phyloP scores from a whole-genome alignment of 140 eudicot species.

The Anethum foeniculum region DNA sequence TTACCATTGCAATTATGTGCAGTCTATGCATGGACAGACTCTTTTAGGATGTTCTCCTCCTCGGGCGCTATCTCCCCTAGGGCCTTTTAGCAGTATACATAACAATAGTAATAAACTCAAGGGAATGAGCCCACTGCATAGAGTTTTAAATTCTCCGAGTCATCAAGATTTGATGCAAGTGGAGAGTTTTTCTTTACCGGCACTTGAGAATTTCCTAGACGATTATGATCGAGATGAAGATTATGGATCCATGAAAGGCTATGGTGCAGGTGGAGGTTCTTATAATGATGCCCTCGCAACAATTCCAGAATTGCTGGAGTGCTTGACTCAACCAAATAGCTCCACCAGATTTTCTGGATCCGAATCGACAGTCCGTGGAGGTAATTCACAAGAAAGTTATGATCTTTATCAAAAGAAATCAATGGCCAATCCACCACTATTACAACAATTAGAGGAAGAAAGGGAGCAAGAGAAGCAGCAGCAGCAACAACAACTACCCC shows the following conservation, averaged over 20 bases:
- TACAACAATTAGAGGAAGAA: constrained; percentile 57
- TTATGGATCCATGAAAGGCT: neutral
- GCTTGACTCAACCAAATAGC: constrained; percentile 39
- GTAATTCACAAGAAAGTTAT: neutral
- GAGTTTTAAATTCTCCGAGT: constrained; percentile 60
- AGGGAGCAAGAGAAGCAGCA: constrained; percentile 53
- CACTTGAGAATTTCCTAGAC: constrained; percentile 53
- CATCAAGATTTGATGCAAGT: constrained; percentile 56
- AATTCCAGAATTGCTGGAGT: constrained; percentile 56
- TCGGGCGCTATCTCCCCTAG: constrained; percentile 31
- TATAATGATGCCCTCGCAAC: constrained; percentile 33
- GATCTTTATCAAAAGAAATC: neutral
- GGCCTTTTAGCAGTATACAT: constrained; percentile 26
- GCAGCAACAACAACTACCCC: constrained; percentile 25
- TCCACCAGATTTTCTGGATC: constrained; percentile 44
- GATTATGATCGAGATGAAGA: constrained; percentile 39
- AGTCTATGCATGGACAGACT: constrained; percentile 23
- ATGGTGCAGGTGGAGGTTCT: neutral
- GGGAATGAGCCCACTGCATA: constrained; percentile 67
- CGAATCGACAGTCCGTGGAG: constrained; percentile 4
- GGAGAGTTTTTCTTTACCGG: constrained; percentile 56
- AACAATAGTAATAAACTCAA: constrained; percentile 25
- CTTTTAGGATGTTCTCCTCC: constrained; percentile 31
- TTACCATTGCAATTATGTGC: constrained; percentile 13
- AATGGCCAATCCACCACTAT: constrained; percentile 24